phyloP scores from a whole-genome alignment of 1,139 yeast species.

The Pichia sp. region DNA sequence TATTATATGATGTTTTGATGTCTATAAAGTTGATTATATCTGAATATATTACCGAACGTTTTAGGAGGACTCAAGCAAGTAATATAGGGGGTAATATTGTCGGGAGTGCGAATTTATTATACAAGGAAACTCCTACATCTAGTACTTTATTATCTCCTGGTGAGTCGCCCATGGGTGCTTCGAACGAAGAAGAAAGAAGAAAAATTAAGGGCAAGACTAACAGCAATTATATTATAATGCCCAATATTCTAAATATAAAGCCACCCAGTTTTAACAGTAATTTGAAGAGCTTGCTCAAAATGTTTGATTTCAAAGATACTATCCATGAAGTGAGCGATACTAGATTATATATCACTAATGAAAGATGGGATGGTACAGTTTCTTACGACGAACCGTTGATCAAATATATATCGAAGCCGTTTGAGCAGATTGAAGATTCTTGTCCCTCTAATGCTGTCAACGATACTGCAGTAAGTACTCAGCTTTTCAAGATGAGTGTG shows the following conservation, averaged over 20 bases:
- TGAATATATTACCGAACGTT: conserved; percentile 19
- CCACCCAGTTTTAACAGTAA: conserved; percentile 29
- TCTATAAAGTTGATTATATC: conserved; percentile 40
- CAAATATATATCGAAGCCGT: conserved; percentile 37
- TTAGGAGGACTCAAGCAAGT: conserved; percentile 5
- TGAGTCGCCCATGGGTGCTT: conserved; percentile 19
- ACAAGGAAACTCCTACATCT: conserved; percentile 8
- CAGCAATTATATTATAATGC: conserved; percentile 10
- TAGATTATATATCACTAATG: conserved; percentile 16
- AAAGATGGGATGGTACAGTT: conserved; percentile 10
- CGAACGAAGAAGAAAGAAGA: not conserved
- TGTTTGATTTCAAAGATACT: conserved; percentile 20
- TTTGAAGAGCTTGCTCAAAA: conserved; percentile 20
- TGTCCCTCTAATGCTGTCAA: conserved; percentile 44
- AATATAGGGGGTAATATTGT: not conserved
- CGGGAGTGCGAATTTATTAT: not conserved
- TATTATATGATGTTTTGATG: conserved; percentile 55
- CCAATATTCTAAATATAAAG: conserved; percentile 21
- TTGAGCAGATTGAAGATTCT: conserved; percentile 67
- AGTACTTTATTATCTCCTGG: conserved; percentile 17
- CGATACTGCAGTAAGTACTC: conserved; percentile 64
- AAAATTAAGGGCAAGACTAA: not conserved
- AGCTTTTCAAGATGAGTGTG: conserved; percentile 65
- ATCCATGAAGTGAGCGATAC: conserved; percentile 16
- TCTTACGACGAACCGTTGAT: conserved; percentile 26